Evolutionary conservation across 371 early-diverging fungal species (phyloP), one percentile per base, ranked within the genome.

Genomic region (Quaeritorhiza haematococci): DNA sequence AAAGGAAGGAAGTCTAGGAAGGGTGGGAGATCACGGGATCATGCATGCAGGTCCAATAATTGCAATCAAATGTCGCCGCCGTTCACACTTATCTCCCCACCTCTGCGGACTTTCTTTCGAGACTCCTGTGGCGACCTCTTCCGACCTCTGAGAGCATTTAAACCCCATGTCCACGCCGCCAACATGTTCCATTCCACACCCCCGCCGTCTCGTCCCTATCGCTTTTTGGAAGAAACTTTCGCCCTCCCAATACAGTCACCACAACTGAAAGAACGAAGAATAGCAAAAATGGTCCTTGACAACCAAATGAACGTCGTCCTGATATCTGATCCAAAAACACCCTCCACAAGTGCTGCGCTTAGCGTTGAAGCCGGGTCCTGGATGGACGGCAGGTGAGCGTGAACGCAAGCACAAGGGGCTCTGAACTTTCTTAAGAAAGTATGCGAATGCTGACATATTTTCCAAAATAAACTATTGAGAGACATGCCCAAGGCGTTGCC

Each of bases 401-500:
- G 6, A 10, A 21, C 7, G 10, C 46, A 27, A 10, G 21, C 6
- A 45, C 21, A 27, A 23, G 7, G 46, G 10, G n/a, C 7, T 23
- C 10, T 10, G 46, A 21, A 45, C 27, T 19, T 7, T 27, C 21
- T 28, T 49, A 6, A 28, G 7, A 44, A 44, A n/a, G 45, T 28
- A 53, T 24, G 17, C n/a, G 13, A 17, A 5, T 27, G 13, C 24
- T 27, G 4, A 28, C 49, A 24, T 28, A n/a, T 13, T 27, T 5
- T 27, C 30, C n/a, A 24, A 17, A 3, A 23, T 5, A n/a, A 5
- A 13, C 28, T n/a, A 28, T 49, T 10, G 21, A 15, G 33, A 17
- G 13, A 7, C 43, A 13, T 23, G 17, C 28, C 3, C 32, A 55
- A 17, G 83, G 83, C 3, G 55, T 76, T 33, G 76, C 80, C 0